A percentile compares a stretch with the other conserved stretches of the same genome.
Conservation (phyloP, 345 rosid species). For the Physaria fendleri region DNA sequence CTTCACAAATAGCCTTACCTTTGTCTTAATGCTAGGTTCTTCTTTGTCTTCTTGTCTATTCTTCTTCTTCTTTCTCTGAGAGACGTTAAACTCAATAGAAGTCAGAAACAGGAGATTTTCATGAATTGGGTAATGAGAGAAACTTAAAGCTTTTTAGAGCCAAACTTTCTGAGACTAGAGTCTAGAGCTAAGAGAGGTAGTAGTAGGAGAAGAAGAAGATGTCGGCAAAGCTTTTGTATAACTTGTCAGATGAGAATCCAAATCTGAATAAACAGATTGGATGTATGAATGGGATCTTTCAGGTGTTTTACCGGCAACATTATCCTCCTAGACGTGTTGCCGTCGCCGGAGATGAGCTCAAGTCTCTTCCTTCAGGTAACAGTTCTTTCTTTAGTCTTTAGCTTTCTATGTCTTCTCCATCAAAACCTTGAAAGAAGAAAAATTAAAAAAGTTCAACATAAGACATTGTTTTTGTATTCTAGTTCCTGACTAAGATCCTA, state of each 20-base stretch:
- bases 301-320: constrained; percentile 66
- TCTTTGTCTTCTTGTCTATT: constrained; percentile 30
- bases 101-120: not conserved
- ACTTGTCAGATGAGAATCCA: constrained; percentile 66
- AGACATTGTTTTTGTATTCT: constrained; percentile 22
- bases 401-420: constrained; percentile 11
- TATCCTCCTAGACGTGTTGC: constrained; percentile 43
- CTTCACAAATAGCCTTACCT: constrained; percentile 26
- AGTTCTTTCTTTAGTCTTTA: not conserved
- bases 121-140: constrained; percentile 13
- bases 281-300: constrained; percentile 83
- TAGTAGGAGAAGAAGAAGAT: constrained; percentile 32
- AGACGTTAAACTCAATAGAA: constrained; percentile 3
- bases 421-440: not conserved
- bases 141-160: constrained; percentile 5
- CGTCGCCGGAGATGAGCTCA: constrained; percentile 34
- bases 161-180: not conserved
- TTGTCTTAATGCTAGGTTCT: constrained; percentile 13
- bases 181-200: not conserved
- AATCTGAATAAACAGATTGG: constrained; percentile 74
- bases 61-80: constrained; percentile 2
- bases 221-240: constrained; percentile 59
- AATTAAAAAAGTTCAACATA: not conserved
- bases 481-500: constrained; percentile 28
- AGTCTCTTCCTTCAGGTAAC: constrained; percentile 48